Percentiles rank a stretch among this genome's conserved stretches.
Conservation (phyloP, 2,329 filamentous ascomycete genomes). For the Exophiala aquamarina region DNA sequence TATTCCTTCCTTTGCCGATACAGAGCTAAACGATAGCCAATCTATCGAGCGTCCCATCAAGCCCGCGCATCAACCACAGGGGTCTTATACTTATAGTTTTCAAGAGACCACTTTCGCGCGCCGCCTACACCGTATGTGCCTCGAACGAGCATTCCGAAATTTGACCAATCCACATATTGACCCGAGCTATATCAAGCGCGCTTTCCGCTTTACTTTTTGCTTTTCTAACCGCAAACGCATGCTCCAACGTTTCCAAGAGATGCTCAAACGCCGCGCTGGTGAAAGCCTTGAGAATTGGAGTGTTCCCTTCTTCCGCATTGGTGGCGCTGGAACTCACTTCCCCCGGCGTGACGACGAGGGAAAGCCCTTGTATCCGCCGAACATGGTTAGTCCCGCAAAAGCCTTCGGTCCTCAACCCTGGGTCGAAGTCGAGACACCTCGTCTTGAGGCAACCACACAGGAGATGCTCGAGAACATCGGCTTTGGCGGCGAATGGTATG, state of each 20-base stretch:
- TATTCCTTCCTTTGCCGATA: not conserved
- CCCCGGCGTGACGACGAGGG: slow-evolving; percentile 40
- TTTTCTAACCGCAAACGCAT: slow-evolving; percentile 49
- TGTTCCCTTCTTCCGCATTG: slow-evolving; percentile 64
- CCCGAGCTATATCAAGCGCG: slow-evolving; percentile 50
- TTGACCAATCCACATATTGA: slow-evolving; percentile 41
- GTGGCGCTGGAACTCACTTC: slow-evolving; percentile 68
- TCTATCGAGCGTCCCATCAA: slow-evolving; percentile 29
- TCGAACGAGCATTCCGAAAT: slow-evolving; percentile 60
- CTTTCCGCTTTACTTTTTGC: slow-evolving; percentile 70
- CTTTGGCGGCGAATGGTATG: slow-evolving; percentile 74
- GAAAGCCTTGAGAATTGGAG: slow-evolving; percentile 60
- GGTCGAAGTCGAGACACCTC: slow-evolving; percentile 25
- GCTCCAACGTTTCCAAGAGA: slow-evolving; percentile 36
- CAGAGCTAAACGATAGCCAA: slow-evolving; percentile 21
- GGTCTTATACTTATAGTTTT: slow-evolving; percentile 58
- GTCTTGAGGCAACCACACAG: slow-evolving; percentile 29
- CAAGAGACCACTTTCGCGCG: slow-evolving; percentile 69
- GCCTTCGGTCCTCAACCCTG: slow-evolving; percentile 22
- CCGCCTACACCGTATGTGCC: slow-evolving; percentile 64
- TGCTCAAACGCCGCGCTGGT: slow-evolving; percentile 39
- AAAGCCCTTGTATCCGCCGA: slow-evolving; percentile 35
- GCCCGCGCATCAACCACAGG: slow-evolving; percentile 9
- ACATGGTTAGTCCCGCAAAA: slow-evolving; percentile 26
- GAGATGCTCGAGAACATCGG: slow-evolving; percentile 50